Evolutionary conservation across 371 early-diverging fungal genomes (phyloP).

Genomic region (Mortierella sp.): DNA sequence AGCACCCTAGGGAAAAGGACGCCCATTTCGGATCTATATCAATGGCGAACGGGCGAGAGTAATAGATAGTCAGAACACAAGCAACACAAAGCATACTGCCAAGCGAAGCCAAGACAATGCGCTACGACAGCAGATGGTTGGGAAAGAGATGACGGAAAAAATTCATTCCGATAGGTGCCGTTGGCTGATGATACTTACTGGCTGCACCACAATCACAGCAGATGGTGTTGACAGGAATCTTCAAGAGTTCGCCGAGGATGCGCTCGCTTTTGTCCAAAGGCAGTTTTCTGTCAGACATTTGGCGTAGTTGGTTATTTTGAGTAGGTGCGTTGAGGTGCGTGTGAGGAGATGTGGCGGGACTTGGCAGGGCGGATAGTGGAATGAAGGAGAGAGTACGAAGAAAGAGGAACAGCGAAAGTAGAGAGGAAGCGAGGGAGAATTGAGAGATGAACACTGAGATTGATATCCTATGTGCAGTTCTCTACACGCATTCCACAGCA

Average conservation of each 20-base stretch:
- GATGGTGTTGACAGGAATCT: slow-evolving; percentile 77
- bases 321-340: too few species aligned
- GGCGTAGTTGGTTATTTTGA: too few species aligned
- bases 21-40: slow-evolving; percentile 94
- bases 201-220: slow-evolving; percentile 87
- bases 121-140: too few species aligned
- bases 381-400: background rate
- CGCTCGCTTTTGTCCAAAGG: slow-evolving; percentile 60
- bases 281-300: slow-evolving; percentile 50
- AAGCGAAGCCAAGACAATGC: too few species aligned
- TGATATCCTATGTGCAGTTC: too few species aligned
- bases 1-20: slow-evolving; percentile 92
- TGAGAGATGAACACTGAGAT: background rate
- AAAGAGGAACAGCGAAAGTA: background rate
- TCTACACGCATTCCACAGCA: too few species aligned
- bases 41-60: too few species aligned
- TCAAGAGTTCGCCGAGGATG: slow-evolving; percentile 76
- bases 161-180: background rate
- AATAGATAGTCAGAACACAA: background rate
- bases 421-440: background rate
- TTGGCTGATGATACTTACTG: slow-evolving; percentile 60
- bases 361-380: background rate
- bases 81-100: background rate
- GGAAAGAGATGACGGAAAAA: too few species aligned
- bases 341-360: background rate